Conservation (phyloP, 1,284 basidiomycete genomes). For the Cronartium quercuum region DNA sequence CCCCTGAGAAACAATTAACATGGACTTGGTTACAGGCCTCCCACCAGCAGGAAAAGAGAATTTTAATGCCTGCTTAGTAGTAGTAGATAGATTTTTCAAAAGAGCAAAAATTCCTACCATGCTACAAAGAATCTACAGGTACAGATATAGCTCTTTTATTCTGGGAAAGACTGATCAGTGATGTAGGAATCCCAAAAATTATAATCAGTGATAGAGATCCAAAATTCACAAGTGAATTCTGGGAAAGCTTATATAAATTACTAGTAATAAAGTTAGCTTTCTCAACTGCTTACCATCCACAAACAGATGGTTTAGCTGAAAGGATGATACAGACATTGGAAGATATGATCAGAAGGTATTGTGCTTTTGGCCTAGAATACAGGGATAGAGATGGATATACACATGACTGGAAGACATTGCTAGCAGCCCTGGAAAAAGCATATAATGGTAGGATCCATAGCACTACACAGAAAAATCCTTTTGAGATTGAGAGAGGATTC, state of each 20-base stretch:
- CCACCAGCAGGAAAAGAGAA: not conserved
- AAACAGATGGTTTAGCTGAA: no score
- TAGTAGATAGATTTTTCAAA: not conserved
- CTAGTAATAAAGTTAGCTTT: slow-evolving; percentile 1
- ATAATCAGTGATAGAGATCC: not conserved
- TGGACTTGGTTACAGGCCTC: slow-evolving; percentile 5
- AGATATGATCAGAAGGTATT: not conserved
- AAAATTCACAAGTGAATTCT: not conserved
- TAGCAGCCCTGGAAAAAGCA: not conserved
- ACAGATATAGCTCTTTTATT: not conserved
- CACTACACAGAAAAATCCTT: not conserved
- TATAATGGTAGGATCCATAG: not conserved
- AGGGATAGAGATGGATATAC: slow-evolving; percentile 16
- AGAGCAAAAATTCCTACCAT: not conserved
- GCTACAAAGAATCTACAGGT: not conserved
- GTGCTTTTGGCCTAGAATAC: slow-evolving; percentile 5
- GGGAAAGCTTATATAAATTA: not conserved
- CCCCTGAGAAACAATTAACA: not conserved
- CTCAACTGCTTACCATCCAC: no score
- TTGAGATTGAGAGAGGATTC: not conserved
- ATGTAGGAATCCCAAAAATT: not conserved
- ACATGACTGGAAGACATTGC: slow-evolving; percentile 5
- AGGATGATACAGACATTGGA: slow-evolving; percentile 8
- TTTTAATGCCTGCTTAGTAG: not conserved
- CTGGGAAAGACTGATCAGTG: not conserved